Conservation (phyloP, 805 yeast genomes). For the Suhomyces sp. region DNA sequence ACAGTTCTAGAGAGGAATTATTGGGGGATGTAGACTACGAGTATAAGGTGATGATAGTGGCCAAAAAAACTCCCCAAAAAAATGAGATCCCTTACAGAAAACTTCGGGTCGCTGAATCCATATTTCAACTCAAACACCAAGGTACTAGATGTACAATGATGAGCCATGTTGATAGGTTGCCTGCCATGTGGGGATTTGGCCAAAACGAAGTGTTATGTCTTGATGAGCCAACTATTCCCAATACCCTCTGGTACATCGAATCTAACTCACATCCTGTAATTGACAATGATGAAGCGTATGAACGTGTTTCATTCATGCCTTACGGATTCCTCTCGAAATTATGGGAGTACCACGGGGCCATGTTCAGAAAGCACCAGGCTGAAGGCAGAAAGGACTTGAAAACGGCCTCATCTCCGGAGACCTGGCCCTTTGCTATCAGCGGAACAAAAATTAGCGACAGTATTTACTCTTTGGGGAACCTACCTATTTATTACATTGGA, state of each 20-base stretch:
- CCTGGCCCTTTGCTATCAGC: slow-evolving; percentile 61
- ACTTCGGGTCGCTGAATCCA: slow-evolving; percentile 59
- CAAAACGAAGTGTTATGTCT: slow-evolving; percentile 91
- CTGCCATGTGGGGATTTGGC: slow-evolving; percentile 71
- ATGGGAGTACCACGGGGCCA: slow-evolving; percentile 54
- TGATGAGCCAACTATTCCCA: slow-evolving; percentile 63
- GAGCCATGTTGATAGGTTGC: slow-evolving; percentile 71
- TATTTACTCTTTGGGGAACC: slow-evolving; percentile 66
- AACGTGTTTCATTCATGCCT: slow-evolving; percentile 25
- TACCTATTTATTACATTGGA: slow-evolving; percentile 53
- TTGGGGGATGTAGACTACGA: slow-evolving; percentile 68
- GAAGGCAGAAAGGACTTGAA: no score
- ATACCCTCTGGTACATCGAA: slow-evolving; percentile 77
- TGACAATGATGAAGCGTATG: slow-evolving; percentile 17
- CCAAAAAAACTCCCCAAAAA: slow-evolving; percentile 30
- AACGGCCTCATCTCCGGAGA: slow-evolving; percentile 35
- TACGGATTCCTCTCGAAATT: slow-evolving; percentile 51
- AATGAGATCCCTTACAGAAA: slow-evolving; percentile 34
- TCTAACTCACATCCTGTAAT: slow-evolving; percentile 55
- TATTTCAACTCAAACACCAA: slow-evolving; percentile 66
- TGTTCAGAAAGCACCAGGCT: slow-evolving; percentile 46
- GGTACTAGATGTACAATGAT: slow-evolving; percentile 69
- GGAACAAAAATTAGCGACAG: slow-evolving; percentile 61
- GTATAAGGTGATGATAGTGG: slow-evolving; percentile 58
- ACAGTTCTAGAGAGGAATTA: slow-evolving; percentile 57